These are phyloP conservation scores for Pseudogymnoascus pannorum DNA, from an alignment of 2,329 filamentous ascomycete genomes.

Conservation along the genomic window DNA sequence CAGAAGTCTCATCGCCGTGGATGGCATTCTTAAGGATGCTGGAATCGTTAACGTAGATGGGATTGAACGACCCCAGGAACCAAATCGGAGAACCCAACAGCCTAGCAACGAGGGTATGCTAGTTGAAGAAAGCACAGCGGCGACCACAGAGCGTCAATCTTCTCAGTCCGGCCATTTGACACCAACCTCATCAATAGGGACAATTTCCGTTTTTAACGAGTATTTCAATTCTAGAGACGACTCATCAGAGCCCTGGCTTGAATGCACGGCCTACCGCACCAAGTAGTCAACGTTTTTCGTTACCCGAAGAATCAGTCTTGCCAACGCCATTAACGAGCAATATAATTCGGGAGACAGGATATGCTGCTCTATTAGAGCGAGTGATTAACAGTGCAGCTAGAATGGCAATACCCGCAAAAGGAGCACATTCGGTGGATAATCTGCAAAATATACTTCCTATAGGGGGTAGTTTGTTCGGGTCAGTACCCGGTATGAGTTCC, in stretches of 20 bases:
- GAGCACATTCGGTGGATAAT: neutral
- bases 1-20: slow-evolving; percentile 9
- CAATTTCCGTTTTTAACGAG: neutral
- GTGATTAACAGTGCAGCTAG: neutral
- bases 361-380: neutral
- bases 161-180: neutral
- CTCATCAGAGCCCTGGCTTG: neutral
- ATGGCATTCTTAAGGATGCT: slow-evolving; percentile 11
- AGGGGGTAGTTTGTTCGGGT: neutral
- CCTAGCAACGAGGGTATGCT: neutral
- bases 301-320: neutral
- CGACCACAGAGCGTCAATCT: neutral
- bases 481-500: neutral
- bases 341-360: neutral
- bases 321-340: neutral
- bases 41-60: slow-evolving; percentile 9
- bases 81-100: neutral
- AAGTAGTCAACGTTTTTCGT: neutral
- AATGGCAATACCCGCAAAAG: neutral
- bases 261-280: neutral
- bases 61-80: neutral
- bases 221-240: neutral
- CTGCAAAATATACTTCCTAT: neutral
- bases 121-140: neutral
- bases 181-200: neutral